phyloP scores from a whole-genome alignment of 2,329 filamentous ascomycete species.

The Didymella pomorum region DNA sequence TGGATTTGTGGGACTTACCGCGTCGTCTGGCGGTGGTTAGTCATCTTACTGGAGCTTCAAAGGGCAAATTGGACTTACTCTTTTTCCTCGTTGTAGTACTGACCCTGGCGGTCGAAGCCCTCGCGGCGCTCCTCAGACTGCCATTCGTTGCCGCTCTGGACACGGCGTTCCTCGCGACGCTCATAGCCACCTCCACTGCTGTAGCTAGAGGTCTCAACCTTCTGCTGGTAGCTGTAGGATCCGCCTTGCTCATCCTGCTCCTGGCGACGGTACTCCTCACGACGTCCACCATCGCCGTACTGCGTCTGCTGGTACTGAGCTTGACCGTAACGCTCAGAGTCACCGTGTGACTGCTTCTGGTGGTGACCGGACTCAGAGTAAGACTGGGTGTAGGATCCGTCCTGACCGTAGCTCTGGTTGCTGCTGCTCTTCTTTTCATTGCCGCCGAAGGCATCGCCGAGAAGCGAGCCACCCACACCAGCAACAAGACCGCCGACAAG shows the following conservation, averaged over 20 bases:
- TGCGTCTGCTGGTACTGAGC: slow-evolving; percentile 67
- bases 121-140: slow-evolving; percentile 48
- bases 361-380: slow-evolving; percentile 69
- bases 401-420: slow-evolving; percentile 62
- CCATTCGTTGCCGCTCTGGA: slow-evolving; percentile 56
- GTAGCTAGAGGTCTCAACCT: slow-evolving; percentile 61
- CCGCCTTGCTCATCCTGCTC: slow-evolving; percentile 60
- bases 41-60: neutral
- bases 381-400: slow-evolving; percentile 68
- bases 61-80: slow-evolving; percentile 40
- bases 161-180: slow-evolving; percentile 64
- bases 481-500: slow-evolving; percentile 74
- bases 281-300: slow-evolving; percentile 64
- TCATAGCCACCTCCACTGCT: slow-evolving; percentile 62
- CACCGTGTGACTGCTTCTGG: slow-evolving; percentile 41
- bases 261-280: slow-evolving; percentile 68
- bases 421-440: slow-evolving; percentile 64
- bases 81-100: slow-evolving; percentile 53
- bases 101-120: slow-evolving; percentile 48
- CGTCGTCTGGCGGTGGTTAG: slow-evolving; percentile 41
- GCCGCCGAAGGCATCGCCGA: slow-evolving; percentile 66
- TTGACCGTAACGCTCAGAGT: slow-evolving; percentile 65
- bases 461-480: slow-evolving; percentile 65
- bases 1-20: slow-evolving; percentile 46
- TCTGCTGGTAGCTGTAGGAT: slow-evolving; percentile 66